These are phyloP conservation scores for Hymenoscyphus infarciens DNA, from an alignment of 2,329 filamentous ascomycete species.

Conservation along the genomic window DNA sequence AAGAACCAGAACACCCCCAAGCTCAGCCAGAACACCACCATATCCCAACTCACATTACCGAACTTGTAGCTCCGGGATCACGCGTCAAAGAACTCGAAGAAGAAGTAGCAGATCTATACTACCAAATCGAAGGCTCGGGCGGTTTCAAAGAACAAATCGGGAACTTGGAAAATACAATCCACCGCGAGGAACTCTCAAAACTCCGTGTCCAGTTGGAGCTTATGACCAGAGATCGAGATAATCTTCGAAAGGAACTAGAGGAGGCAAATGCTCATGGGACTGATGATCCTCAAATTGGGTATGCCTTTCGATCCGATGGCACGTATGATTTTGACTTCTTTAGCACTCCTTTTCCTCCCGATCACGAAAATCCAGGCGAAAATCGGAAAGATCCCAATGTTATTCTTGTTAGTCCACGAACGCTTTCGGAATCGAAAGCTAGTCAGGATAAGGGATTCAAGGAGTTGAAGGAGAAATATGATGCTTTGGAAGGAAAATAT, in stretches of 20 bases:
- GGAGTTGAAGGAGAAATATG: background rate
- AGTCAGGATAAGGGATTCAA: background rate
- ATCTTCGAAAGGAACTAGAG: background rate
- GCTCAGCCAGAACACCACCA: background rate
- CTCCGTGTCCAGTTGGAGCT: background rate
- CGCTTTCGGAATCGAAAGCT: background rate
- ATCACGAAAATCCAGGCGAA: background rate
- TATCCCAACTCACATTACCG: background rate
- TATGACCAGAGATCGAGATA: background rate
- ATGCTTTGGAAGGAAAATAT: background rate
- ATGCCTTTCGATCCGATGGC: background rate
- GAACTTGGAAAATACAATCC: background rate
- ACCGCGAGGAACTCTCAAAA: background rate
- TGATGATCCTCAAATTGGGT: background rate
- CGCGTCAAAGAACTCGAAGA: background rate
- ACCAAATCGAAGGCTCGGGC: constrained; percentile 1
- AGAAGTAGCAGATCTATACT: background rate
- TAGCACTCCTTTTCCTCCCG: background rate
- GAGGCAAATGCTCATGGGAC: background rate
- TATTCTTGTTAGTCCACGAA: background rate
- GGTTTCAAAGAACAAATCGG: constrained; percentile 2
- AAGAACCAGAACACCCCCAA: background rate
- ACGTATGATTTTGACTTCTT: constrained; percentile 5
- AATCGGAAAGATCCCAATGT: background rate
- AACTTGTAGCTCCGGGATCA: background rate